Base-by-base conservation (phyloP, 1,284 basidiomycete species). In the Ustilago hordei region DNA sequence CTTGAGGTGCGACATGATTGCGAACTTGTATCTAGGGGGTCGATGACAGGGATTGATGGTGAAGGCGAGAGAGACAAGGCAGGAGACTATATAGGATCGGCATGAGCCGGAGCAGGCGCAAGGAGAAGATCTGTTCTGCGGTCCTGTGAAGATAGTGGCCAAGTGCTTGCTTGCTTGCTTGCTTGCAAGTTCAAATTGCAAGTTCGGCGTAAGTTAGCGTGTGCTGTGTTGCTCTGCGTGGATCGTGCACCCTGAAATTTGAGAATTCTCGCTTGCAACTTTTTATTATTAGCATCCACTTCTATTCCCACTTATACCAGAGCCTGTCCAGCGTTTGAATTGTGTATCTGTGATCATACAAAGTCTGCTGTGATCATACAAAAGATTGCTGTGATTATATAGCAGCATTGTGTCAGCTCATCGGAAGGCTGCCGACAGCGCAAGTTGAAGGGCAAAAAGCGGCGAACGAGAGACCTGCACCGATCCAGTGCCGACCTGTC, bases 1-100 rank as follows among this genome's bases (percentile, higher is more conserved):
- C 77, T 85, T 84, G 74, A 77, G 78, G 59, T 77, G 69, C 64
- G 78, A 77, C 74, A 77, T 79, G 53, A 31, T 58, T 50, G 66
- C 47, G 47, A 36, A 23, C 17, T n/a, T 35, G 34, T 53, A 28
- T 35, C 36, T 56, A 19, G 28, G 32, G 34, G 60, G 34, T 3
- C 34, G 50, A 56, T 41, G 60, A 17, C 60, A 64, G 55, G 41
- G 36, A 48, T 31, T 28, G 60, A 47, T 63, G 60, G 35, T 2
- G 11, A 60, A 52, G 32, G 32, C 50, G 47, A 52, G 52, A 5
- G 28, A 17, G 31, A 28, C 28, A n/a, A 39, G 19, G 19, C 35
- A 34, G 15, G 32, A 45, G 39, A 57, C 55, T 57, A 57, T 57
- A 57, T 57, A 55, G 35, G 38, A 55, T 55, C 36, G 13, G 54